Conservation (phyloP, 1,284 basidiomycete species). For the Leccinum griseonigrum region DNA sequence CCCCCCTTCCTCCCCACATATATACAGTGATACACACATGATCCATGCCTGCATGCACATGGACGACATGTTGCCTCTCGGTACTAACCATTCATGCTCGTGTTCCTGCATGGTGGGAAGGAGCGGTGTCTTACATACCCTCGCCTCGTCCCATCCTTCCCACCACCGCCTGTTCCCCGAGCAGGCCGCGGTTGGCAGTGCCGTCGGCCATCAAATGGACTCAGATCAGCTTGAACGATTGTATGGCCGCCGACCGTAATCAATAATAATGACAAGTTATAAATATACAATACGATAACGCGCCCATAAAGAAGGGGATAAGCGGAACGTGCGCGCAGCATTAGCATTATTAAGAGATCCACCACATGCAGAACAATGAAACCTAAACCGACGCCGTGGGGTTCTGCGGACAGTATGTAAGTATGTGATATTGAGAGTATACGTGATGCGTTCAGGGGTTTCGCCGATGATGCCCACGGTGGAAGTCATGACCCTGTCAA, state of each 20-base stretch:
- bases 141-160: constrained; percentile 6
- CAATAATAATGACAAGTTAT: constrained; percentile 21
- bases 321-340: constrained; percentile 45
- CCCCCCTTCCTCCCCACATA: neutral
- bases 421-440: constrained; percentile 50
- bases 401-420: constrained; percentile 52
- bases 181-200: constrained; percentile 1
- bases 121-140: constrained; percentile 22
- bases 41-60: constrained; percentile 14
- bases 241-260: constrained; percentile 38
- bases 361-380: constrained; percentile 56
- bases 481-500: constrained; percentile 49
- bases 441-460: constrained; percentile 52
- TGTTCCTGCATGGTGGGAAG: constrained; percentile 20
- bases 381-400: constrained; percentile 53
- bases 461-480: constrained; percentile 53
- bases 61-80: constrained; percentile 11
- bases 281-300: constrained; percentile 4
- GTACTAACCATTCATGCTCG: constrained; percentile 4
- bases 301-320: constrained; percentile 7
- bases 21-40: neutral
- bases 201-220: constrained; percentile 3
- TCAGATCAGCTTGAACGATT: neutral
- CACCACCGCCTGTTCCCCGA: constrained; percentile 13
- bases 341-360: constrained; percentile 54